These are phyloP conservation scores for Acer negundo DNA, from an alignment of 345 rosid genomes.

Conservation along the genomic window DNA sequence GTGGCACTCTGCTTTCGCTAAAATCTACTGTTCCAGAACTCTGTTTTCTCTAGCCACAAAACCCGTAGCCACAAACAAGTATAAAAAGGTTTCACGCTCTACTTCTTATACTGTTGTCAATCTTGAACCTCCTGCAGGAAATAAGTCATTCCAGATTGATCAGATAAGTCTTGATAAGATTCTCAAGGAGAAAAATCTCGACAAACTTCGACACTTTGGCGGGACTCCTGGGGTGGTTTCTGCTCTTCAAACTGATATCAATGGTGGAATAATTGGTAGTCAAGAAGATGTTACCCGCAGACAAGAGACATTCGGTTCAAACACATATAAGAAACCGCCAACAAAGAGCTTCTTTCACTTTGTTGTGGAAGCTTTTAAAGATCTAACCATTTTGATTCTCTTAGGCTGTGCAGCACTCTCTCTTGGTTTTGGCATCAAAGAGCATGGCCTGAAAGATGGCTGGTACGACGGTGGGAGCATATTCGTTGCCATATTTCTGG, in stretches of 20 bases:
- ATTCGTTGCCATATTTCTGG: conserved; percentile 55
- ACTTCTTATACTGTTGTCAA: conserved; percentile 28
- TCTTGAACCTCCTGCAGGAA: conserved; percentile 7
- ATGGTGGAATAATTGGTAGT: conserved; percentile 42
- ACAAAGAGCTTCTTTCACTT: conserved; percentile 47
- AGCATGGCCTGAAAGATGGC: conserved; percentile 57
- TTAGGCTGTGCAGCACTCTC: conserved; percentile 62
- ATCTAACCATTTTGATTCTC: conserved; percentile 58
- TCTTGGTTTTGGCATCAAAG: conserved; percentile 61
- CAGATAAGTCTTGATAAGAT: conserved; percentile 35
- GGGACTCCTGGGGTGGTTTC: conserved; percentile 45
- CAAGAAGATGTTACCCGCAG: conserved; percentile 38
- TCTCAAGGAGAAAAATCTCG: conserved; percentile 43
- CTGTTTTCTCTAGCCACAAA: conserved; percentile 26
- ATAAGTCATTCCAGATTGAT: conserved; percentile 30
- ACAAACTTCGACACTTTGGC: conserved; percentile 33
- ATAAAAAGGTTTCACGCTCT: conserved; percentile 22
- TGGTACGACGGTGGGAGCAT: conserved; percentile 84
- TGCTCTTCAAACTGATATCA: conserved; percentile 34
- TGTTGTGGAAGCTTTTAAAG: conserved; percentile 56
- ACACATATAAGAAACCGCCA: conserved; percentile 67
- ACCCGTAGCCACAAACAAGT: neutral
- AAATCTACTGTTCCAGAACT: conserved; percentile 55
- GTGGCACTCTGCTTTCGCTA: conserved; percentile 58
- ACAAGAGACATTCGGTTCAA: conserved; percentile 54